Evolutionary conservation across 495 filamentous ascomycete genomes (phyloP).

Genomic region (Cryomyces minteri): DNA sequence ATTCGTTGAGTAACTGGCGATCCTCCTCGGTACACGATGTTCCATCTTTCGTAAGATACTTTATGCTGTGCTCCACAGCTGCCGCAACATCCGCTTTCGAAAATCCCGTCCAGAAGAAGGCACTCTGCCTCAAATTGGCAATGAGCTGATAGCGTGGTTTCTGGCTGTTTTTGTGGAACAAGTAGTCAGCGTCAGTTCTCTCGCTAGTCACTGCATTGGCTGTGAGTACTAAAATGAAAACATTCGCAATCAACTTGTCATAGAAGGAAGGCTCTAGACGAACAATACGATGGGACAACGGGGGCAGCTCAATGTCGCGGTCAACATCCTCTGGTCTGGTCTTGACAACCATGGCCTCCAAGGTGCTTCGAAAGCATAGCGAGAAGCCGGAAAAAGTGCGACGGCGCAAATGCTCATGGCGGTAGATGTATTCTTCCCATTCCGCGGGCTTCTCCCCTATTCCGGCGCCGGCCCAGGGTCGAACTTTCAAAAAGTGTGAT

Average conservation of each 20-base stretch:
- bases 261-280: slow-evolving; percentile 66
- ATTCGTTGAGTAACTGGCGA: slow-evolving; percentile 35
- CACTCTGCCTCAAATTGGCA: slow-evolving; percentile 66
- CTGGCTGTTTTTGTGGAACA: slow-evolving; percentile 60
- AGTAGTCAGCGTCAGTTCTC: slow-evolving; percentile 64
- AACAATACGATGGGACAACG: slow-evolving; percentile 49
- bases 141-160: slow-evolving; percentile 46
- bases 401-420: slow-evolving; percentile 30
- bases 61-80: slow-evolving; percentile 40
- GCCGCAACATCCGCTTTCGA: slow-evolving; percentile 37
- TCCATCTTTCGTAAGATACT: slow-evolving; percentile 39
- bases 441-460: slow-evolving; percentile 29
- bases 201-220: slow-evolving; percentile 86
- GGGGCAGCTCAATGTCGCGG: slow-evolving; percentile 43
- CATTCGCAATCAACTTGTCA: slow-evolving; percentile 66
- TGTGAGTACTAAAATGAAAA: slow-evolving; percentile 64
- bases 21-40: slow-evolving; percentile 38
- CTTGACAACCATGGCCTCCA: slow-evolving; percentile 67
- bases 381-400: slow-evolving; percentile 25
- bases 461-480: slow-evolving; percentile 51
- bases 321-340: slow-evolving; percentile 54
- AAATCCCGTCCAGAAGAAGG: slow-evolving; percentile 79
- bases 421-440: slow-evolving; percentile 63
- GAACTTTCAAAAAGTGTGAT: slow-evolving; percentile 49
- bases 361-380: slow-evolving; percentile 41